A percentile compares a stretch with the other conserved stretches of the same genome.
Conservation (phyloP, 169 alveolate species). For the Cryptosporidium felis region DNA sequence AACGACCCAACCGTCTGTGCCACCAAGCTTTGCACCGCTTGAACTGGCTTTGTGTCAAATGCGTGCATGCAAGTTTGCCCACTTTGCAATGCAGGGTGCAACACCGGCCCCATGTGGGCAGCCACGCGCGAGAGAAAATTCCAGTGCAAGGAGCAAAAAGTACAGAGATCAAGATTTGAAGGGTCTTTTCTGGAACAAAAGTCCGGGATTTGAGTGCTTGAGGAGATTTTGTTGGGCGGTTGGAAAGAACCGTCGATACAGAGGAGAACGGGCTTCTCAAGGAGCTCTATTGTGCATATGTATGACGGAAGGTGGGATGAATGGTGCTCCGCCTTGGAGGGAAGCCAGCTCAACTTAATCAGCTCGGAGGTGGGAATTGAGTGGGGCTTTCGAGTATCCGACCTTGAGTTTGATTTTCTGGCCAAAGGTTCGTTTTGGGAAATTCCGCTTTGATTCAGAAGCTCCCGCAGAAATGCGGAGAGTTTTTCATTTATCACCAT, state of each 20-base stretch:
- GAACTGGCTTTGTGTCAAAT: background rate
- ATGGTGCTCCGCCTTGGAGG: background rate
- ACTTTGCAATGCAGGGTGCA: conserved; percentile 18
- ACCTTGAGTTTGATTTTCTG: background rate
- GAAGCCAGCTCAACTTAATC: conserved; percentile 38
- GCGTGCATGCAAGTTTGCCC: conserved; percentile 26
- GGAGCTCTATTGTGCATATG: background rate
- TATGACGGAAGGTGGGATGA: background rate
- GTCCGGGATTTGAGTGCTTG: background rate
- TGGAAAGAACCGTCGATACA: conserved; percentile 33
- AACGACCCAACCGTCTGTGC: conserved; percentile 17
- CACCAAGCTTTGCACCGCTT: background rate
- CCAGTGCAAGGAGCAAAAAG: conserved; percentile 32
- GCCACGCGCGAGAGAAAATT: conserved; percentile 5
- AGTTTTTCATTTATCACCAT: background rate
- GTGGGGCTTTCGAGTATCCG: background rate
- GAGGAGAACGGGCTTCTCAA: background rate
- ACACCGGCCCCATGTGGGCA: conserved; percentile 31
- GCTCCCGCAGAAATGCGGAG: background rate
- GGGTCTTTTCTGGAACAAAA: conserved; percentile 8
- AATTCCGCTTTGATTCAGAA: background rate
- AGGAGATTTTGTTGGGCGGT: background rate
- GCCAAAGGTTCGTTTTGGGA: background rate
- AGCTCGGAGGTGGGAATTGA: conserved; percentile 36
- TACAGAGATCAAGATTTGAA: background rate